Conservation (phyloP, 2,329 filamentous ascomycete species). For the Penicillium sp. region DNA sequence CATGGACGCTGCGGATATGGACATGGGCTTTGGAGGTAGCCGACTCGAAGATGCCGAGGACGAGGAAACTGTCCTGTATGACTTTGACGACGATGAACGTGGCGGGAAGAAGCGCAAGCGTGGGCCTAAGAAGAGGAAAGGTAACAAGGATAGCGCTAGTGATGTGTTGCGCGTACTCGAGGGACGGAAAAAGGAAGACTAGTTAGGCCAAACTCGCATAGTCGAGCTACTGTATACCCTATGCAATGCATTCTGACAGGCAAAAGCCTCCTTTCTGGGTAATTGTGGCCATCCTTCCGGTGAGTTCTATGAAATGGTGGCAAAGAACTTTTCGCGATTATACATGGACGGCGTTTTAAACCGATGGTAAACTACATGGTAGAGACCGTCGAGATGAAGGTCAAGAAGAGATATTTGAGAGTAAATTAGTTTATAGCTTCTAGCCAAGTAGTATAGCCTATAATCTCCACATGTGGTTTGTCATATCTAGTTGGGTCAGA, state of each 20-base stretch:
- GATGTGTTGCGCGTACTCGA: conserved; percentile 80
- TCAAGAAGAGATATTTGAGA: no score
- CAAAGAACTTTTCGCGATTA: no score
- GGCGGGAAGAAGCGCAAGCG: conserved; percentile 49
- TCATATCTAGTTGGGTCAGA: no score
- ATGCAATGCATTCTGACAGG: neutral
- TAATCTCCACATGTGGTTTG: no score
- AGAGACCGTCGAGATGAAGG: no score
- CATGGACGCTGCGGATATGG: conserved; percentile 83
- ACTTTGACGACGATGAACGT: conserved; percentile 30
- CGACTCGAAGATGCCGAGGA: conserved; percentile 86
- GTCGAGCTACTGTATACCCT: neutral
- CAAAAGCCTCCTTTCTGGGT: no score
- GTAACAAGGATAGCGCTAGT: conserved; percentile 61
- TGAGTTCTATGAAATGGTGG: neutral
- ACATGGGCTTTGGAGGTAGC: conserved; percentile 88
- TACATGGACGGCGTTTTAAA: no score
- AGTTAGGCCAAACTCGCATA: neutral
- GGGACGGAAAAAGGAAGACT: conserved; percentile 47
- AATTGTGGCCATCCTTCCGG: no score
- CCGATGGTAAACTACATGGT: no score
- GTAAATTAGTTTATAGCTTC: no score
- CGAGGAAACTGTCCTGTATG: conserved; percentile 62
- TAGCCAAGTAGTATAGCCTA: no score
- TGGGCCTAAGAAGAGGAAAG: conserved; percentile 50